A percentile compares a stretch with the other conserved stretches of the same genome.
These are phyloP conservation scores for Dillenia turbinata DNA, from an alignment of 164 flowering plant species.

Conservation along the genomic window DNA sequence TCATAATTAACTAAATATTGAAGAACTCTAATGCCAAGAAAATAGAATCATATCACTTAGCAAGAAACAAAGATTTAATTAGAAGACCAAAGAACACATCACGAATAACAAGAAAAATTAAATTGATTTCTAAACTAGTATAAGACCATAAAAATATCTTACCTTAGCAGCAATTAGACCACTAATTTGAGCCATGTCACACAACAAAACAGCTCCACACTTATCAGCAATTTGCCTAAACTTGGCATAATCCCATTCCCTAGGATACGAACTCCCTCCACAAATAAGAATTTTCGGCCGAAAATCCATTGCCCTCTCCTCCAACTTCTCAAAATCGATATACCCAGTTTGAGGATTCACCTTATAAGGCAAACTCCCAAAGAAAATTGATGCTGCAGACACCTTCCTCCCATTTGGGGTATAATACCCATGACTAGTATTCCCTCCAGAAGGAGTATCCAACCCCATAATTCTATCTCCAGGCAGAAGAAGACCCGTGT, in stretches of 20 bases:
- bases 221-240: slow-evolving; percentile 56
- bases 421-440: slow-evolving; percentile 52
- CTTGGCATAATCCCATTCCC: slow-evolving; percentile 54
- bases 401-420: slow-evolving; percentile 50
- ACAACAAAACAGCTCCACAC: slow-evolving; percentile 48
- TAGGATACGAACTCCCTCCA: slow-evolving; percentile 60
- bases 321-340: slow-evolving; percentile 56
- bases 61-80: no score
- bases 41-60: no score
- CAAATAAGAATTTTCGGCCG: slow-evolving; percentile 60
- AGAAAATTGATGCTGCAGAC: slow-evolving; percentile 53
- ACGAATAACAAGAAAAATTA: no score
- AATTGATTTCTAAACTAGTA: background rate
- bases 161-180: slow-evolving; percentile 68
- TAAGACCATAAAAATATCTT: background rate
- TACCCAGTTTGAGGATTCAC: slow-evolving; percentile 48
- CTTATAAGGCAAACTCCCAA: slow-evolving; percentile 52
- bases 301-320: slow-evolving; percentile 55
- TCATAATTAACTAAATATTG: no score
- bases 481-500: slow-evolving; percentile 45
- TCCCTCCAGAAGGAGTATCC: slow-evolving; percentile 56
- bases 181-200: slow-evolving; percentile 69
- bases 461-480: slow-evolving; percentile 61
- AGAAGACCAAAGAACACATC: no score
- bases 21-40: no score